These are phyloP conservation scores for Cnidoscolus chayamansa DNA, from an alignment of 441 rosid species.

Conservation along the genomic window DNA sequence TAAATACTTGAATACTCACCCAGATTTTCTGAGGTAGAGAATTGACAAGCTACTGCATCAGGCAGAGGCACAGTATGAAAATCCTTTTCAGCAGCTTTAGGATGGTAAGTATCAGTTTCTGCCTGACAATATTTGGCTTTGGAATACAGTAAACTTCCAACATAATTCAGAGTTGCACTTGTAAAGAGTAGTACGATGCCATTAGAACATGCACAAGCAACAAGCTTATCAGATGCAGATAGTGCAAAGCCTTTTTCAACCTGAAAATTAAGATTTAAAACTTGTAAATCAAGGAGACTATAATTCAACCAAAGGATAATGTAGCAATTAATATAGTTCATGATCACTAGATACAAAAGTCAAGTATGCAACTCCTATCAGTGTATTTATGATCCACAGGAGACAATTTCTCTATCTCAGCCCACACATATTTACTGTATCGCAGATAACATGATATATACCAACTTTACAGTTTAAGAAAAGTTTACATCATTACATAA, in stretches of 20 bases:
- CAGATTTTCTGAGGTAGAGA: slow-evolving; percentile 56
- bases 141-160: slow-evolving; percentile 52
- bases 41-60: slow-evolving; percentile 86
- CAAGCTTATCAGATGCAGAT: slow-evolving; percentile 57
- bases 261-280: slow-evolving; percentile 40
- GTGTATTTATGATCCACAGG: background rate
- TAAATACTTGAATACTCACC: slow-evolving; percentile 46
- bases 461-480: background rate
- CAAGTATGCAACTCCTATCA: background rate
- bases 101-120: slow-evolving; percentile 25
- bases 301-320: slow-evolving; percentile 10
- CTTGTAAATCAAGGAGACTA: slow-evolving; percentile 14
- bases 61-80: slow-evolving; percentile 40
- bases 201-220: slow-evolving; percentile 80
- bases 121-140: slow-evolving; percentile 40
- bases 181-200: slow-evolving; percentile 60
- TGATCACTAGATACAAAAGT: background rate
- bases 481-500: background rate
- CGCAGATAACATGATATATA: background rate
- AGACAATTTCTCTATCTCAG: background rate
- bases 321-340: slow-evolving; percentile 12
- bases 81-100: slow-evolving; percentile 26
- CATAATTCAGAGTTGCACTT: slow-evolving; percentile 40
- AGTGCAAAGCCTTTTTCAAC: slow-evolving; percentile 73
- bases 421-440: background rate